Base-by-base conservation (phyloP, 495 filamentous ascomycete species). In the Saxispiralis lemnorum region DNA sequence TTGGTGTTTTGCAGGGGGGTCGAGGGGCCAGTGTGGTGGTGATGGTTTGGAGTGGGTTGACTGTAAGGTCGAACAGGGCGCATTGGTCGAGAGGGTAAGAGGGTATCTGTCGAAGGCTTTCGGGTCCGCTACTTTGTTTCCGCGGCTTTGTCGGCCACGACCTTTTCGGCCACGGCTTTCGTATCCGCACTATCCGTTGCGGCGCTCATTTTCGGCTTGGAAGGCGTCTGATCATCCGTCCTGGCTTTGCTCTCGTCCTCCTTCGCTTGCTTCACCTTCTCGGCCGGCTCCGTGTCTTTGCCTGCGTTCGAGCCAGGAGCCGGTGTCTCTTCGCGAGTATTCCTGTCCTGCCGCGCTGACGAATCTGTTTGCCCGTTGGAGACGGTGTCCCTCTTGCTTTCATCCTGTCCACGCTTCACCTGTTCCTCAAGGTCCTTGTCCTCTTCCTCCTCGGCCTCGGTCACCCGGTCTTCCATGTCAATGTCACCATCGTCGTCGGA, bases 401-500 rank as follows among this genome's bases (percentile, higher is more conserved):
- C 45, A n/a, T 37, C 38, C 48, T 55, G 37, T 15, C 51, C 57
- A 41, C 64, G 70, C 54, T 63, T 64, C 38, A 72, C 71, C 59
- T 78, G 73, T 49, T 66, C 68, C 41, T 63, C 62, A 24, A 70
- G 49, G 48, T 88, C 87, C 59, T 81, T 81, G 49, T 89, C 81
- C 59, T 92, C 83, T 11, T 35, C 36, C 20, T 54, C 51, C 34
- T 51, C 48, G 11, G 47, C 43, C 45, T 85, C 84, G 41, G 75
- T 70, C 24, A 28, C 24, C 46, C 84, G 76, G 59, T 94, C 86
- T 66, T 93, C 88, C 71, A 95, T 84, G 48, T 93, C 82, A 28
- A 78, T 75, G 51, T 95, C 88, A 55, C 42, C 44, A 18, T 54
- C 45, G 20, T 51, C 42, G 35, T 48, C 52, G 32, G 38, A 32